Conservation (phyloP, 257 asterid genomes). For the Plantago major region DNA sequence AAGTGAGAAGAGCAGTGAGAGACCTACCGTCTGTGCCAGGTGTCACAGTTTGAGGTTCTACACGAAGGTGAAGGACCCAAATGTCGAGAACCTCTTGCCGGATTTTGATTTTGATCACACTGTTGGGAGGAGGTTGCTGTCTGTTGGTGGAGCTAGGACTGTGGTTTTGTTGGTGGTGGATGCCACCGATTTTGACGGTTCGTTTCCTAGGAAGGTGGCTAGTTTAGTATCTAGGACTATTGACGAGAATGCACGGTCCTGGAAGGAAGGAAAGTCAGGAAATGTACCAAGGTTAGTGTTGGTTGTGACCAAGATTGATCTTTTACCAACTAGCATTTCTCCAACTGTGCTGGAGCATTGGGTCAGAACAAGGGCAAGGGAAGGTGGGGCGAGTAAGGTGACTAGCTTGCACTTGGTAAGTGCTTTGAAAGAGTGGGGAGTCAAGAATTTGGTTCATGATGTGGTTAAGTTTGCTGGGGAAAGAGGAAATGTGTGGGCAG, state of each 20-base stretch:
- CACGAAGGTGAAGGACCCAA: constrained; percentile 58
- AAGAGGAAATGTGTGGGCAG: constrained; percentile 87
- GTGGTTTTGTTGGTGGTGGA: constrained; percentile 81
- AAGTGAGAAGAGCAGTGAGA: constrained; percentile 23
- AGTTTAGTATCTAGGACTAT: constrained; percentile 50
- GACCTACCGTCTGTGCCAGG: constrained; percentile 72
- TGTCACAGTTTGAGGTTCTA: constrained; percentile 78
- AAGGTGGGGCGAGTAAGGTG: constrained; percentile 63
- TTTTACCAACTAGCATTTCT: constrained; percentile 72
- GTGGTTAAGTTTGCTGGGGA: constrained; percentile 65
- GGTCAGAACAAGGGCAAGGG: constrained; percentile 83
- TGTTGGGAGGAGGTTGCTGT: constrained; percentile 73
- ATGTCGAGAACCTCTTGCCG: constrained; percentile 69
- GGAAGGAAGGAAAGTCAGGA: constrained; percentile 89
- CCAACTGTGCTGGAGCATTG: constrained; percentile 84
- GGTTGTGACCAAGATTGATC: constrained; percentile 83
- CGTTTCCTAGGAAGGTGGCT: constrained; percentile 80
- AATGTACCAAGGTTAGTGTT: constrained; percentile 69
- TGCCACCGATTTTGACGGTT: constrained; percentile 83
- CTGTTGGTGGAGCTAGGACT: constrained; percentile 54
- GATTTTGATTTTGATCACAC: constrained; percentile 88
- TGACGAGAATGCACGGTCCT: constrained; percentile 57
- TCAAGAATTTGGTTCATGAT: constrained; percentile 74
- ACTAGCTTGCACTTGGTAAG: constrained; percentile 79
- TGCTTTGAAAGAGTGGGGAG: constrained; percentile 81